Evolutionary conservation across 805 yeast species (phyloP), one percentile per base, ranked within the genome.

Genomic region (Metahyphopichia silvanorum): DNA sequence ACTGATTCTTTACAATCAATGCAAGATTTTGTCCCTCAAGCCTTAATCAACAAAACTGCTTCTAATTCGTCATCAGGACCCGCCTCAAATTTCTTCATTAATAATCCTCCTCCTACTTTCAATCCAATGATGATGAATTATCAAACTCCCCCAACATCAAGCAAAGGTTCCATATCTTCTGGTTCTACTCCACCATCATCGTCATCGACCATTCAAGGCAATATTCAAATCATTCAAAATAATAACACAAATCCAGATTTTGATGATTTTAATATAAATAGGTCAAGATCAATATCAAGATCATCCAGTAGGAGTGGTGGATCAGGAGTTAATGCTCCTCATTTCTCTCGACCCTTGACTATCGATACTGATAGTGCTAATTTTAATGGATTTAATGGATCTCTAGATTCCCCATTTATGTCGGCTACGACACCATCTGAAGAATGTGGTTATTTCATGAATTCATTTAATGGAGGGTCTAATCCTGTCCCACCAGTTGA

Each of bases 11-110:
- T 66, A 40, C 71, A 63, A 43, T 65, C 67, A 35, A 59, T 64
- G 53, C 69, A 61, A 37, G 71, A 66, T 46, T 66, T 45, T 35
- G 71, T 66, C 4, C 69, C 73, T 2, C 71, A 63, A 35, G 49
- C 61, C 6, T 53, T 60, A 23, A 59, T 66, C 18, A 52, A 55
- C 34, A 47, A 63, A 39, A 50, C 58, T 31, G 55, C 63, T 13
- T 10, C 20, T n/a, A 26, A 16, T 18, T n/a, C 12, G 18, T 31
- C 16, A 20, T 29, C 23, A 30, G 15, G 12, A 14, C n/a, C 10
- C 3, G 7, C 11, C 16, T 11, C 17, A 10, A 35, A 16, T 13
- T 27, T 8, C 7, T 14, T 14, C 8, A 24, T 7, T 14, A 24
- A 11, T 14, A 20, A 20, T 20, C 7, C 7, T 20, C 7, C 24